Base-by-base conservation (phyloP, 169 alveolate genomes). In the Babesia sp. region DNA sequence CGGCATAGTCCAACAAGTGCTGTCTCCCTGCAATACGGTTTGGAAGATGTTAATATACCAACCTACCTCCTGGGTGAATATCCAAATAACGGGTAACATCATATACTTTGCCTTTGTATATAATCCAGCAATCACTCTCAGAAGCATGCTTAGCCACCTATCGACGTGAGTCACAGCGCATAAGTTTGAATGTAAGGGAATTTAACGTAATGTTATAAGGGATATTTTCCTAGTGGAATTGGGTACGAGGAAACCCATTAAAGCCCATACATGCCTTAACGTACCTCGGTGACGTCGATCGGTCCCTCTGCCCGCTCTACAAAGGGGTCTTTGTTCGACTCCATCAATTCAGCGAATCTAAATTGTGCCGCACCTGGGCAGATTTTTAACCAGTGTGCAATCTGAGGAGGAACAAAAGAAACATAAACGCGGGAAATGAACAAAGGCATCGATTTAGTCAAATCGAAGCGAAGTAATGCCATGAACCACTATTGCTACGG, bases 31-130 rank as follows among this genome's bases (percentile, higher is more conserved):
- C 14, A 74, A 8, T 18, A 0, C 12, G 22, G 11, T 14, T 11
- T 46, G 24, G 14, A n/a, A n/a, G n/a, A n/a, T 5, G n/a, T 12
- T 1, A 2, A 28, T 26, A n/a, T 34, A n/a, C 11, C n/a, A 59
- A 53, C 68, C 31, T 31, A 85, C 95, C 95, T 42, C 95, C 95
- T 8, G 95, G 95, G 45, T 91, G 95, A 36, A 26, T 34, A 53
- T 78, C 42, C 37, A 85, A 41, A 59, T 84, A 91, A 20, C 84
- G 63, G 9, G 95, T 91, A 33, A 91, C n/a, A 53, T 91, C 91
- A 71, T 91, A 91, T 18, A 91, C 93, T 33, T 72, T 71, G 41
- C 91, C 91, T 41, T 88, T 82, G 56, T 77, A 61, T 31, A 83
- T 87, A 48, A 78, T 55, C 95, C 95, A 91, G 26, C 91, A 85